Percentiles rank a stretch among this genome's conserved stretches.
Evolutionary conservation across 768 basidiomycete genomes (phyloP).

Genomic region (Rossbeevera mucosa): DNA sequence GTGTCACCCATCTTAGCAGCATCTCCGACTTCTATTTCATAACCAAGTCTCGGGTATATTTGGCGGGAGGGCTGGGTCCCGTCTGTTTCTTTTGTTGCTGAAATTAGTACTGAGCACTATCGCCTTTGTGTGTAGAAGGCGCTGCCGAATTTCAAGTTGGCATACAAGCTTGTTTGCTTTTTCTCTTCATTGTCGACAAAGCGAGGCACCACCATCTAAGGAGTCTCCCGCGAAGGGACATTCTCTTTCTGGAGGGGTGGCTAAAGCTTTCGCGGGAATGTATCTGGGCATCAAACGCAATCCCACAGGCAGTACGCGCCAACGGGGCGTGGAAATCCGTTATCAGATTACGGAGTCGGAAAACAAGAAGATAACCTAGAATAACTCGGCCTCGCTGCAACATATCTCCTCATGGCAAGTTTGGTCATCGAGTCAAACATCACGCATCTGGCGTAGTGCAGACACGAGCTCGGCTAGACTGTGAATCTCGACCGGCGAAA

Average conservation of each 20-base stretch:
- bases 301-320: background rate
- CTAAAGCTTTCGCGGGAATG: constrained; percentile 17
- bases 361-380: background rate
- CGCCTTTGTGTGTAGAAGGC: background rate
- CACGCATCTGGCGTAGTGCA: background rate
- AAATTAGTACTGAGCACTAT: constrained; percentile 3
- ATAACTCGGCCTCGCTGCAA: background rate
- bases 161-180: background rate
- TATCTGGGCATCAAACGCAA: constrained; percentile 9
- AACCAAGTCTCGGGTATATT: constrained; percentile 7
- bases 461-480: background rate
- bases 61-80: background rate
- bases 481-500: background rate
- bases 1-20: background rate
- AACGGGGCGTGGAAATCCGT: background rate
- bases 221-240: background rate
- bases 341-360: background rate
- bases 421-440: background rate
- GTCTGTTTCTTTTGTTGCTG: constrained; percentile 2
- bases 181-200: background rate
- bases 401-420: background rate
- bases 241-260: background rate
- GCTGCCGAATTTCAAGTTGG: background rate
- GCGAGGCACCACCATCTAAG: background rate
- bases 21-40: constrained; percentile 1